Evolutionary conservation across 805 yeast species (phyloP).

Genomic region (Yamadazyma insecticola): DNA sequence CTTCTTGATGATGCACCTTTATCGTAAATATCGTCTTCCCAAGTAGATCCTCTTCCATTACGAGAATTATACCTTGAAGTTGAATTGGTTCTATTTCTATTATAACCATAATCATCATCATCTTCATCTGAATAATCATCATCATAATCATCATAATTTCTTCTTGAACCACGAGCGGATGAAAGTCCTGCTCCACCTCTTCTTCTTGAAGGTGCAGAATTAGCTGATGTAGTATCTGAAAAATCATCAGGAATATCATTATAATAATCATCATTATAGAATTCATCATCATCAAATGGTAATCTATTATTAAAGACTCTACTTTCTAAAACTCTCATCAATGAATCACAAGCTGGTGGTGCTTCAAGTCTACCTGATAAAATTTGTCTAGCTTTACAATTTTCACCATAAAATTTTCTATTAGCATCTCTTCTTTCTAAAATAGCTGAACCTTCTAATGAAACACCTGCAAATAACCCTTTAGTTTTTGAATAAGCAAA

Average conservation of each 20-base stretch:
- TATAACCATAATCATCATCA: slow-evolving; percentile 32
- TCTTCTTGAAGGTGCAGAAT: slow-evolving; percentile 20
- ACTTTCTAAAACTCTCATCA: slow-evolving; percentile 81
- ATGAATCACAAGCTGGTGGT: slow-evolving; percentile 85
- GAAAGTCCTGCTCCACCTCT: slow-evolving; percentile 16
- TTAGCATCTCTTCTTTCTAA: slow-evolving; percentile 98
- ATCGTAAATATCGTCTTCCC: slow-evolving; percentile 91
- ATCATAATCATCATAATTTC: slow-evolving; percentile 30
- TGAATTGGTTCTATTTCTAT: slow-evolving; percentile 10
- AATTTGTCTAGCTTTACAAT: slow-evolving; percentile 83
- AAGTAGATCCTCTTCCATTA: slow-evolving; percentile 16
- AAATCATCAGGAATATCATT: slow-evolving; percentile 64
- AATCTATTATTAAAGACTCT: slow-evolving; percentile 69
- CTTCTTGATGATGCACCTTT: slow-evolving; percentile 29
- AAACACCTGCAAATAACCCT: slow-evolving; percentile 96
- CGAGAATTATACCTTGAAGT: slow-evolving; percentile 17
- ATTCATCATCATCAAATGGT: slow-evolving; percentile 44
- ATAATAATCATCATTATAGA: slow-evolving; percentile 61
- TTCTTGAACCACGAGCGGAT: slow-evolving; percentile 14
- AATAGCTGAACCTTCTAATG: slow-evolving; percentile 92
- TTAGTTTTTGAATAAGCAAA: slow-evolving; percentile 93
- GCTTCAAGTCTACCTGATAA: slow-evolving; percentile 85
- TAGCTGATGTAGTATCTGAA: slow-evolving; percentile 48
- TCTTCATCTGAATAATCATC: slow-evolving; percentile 21
- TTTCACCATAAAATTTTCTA: slow-evolving; percentile 86